Conservation (phyloP, 208 protist genomes). For the Wallacemonas sp. region DNA sequence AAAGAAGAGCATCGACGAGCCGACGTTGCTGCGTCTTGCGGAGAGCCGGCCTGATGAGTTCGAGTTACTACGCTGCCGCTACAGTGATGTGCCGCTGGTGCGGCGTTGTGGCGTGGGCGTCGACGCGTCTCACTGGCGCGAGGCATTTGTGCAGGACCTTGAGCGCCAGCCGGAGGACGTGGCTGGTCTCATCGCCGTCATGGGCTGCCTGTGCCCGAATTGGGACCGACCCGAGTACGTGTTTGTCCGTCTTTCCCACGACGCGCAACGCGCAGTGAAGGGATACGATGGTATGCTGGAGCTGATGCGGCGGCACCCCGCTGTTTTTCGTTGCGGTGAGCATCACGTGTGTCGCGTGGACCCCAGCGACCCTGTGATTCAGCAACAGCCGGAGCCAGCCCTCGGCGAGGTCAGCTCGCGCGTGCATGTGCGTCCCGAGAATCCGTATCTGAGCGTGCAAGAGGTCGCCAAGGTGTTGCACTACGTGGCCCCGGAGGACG, state of each 20-base stretch:
- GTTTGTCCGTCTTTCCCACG: slow-evolving; percentile 58
- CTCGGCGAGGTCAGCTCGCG: slow-evolving; percentile 42
- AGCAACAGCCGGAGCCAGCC: slow-evolving; percentile 43
- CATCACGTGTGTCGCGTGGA: slow-evolving; percentile 75
- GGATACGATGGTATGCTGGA: slow-evolving; percentile 65
- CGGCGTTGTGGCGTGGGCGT: slow-evolving; percentile 51
- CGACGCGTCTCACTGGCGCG: slow-evolving; percentile 66
- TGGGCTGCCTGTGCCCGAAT: slow-evolving; percentile 43
- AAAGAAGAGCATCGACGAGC: slow-evolving; percentile 70
- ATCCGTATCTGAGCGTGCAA: slow-evolving; percentile 62
- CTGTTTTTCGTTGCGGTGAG: slow-evolving; percentile 61
- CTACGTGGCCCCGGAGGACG: slow-evolving; percentile 64
- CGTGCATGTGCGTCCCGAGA: slow-evolving; percentile 51
- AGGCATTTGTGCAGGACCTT: slow-evolving; percentile 61
- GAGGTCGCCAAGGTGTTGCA: slow-evolving; percentile 80
- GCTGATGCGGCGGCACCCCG: slow-evolving; percentile 59
- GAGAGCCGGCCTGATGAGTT: slow-evolving; percentile 47
- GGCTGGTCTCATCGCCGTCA: slow-evolving; percentile 44
- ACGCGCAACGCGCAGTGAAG: slow-evolving; percentile 40
- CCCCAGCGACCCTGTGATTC: slow-evolving; percentile 49
- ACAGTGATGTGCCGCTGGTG: slow-evolving; percentile 54
- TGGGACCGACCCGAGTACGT: slow-evolving; percentile 87
- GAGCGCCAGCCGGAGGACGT: slow-evolving; percentile 72
- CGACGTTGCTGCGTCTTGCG: slow-evolving; percentile 31
- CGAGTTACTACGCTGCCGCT: slow-evolving; percentile 45